Percentiles rank a stretch among this genome's conserved stretches.
phyloP scores from a whole-genome alignment of 192 early-diverging fungal genomes.

The Coemansia sp. region DNA sequence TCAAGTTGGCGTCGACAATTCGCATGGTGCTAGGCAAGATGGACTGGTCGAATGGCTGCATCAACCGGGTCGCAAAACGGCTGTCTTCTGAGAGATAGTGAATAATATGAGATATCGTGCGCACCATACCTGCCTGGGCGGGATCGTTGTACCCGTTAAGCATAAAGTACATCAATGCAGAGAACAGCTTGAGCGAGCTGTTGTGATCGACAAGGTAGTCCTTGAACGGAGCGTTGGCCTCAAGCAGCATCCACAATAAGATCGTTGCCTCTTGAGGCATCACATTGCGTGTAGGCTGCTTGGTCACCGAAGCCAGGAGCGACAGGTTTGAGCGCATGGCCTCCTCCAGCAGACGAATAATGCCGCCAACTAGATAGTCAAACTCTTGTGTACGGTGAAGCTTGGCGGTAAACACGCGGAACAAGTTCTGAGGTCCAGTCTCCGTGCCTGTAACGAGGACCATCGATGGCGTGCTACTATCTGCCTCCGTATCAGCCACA shows the following conservation, averaged over 20 bases:
- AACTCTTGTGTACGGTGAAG: constrained; percentile 85
- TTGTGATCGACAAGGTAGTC: constrained; percentile 56
- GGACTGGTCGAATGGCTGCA: constrained; percentile 58
- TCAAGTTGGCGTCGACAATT: constrained; percentile 63
- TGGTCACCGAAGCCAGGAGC: constrained; percentile 47
- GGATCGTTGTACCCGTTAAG: constrained; percentile 47
- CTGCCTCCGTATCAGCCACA: constrained; percentile 13
- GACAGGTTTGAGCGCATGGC: constrained; percentile 63
- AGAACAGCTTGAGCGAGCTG: constrained; percentile 42
- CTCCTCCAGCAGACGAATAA: constrained; percentile 81
- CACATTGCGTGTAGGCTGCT: constrained; percentile 30
- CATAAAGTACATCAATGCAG: constrained; percentile 55
- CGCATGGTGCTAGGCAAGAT: constrained; percentile 61
- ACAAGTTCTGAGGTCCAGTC: constrained; percentile 67
- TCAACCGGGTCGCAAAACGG: constrained; percentile 51
- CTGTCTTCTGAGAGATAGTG: constrained; percentile 58
- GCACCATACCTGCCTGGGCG: constrained; percentile 65
- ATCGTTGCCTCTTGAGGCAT: constrained; percentile 72
- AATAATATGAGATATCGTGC: constrained; percentile 63
- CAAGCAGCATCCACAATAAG: constrained; percentile 84
- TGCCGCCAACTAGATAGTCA: constrained; percentile 73
- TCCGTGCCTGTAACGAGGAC: constrained; percentile 39
- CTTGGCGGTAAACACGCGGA: constrained; percentile 77
- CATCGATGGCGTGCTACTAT: constrained; percentile 37
- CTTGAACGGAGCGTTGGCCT: constrained; percentile 65